Percentiles rank a stretch among this genome's conserved stretches.
Evolutionary conservation across 352 stramenopile species (phyloP).

Genomic region (Blastocystis sp.): DNA sequence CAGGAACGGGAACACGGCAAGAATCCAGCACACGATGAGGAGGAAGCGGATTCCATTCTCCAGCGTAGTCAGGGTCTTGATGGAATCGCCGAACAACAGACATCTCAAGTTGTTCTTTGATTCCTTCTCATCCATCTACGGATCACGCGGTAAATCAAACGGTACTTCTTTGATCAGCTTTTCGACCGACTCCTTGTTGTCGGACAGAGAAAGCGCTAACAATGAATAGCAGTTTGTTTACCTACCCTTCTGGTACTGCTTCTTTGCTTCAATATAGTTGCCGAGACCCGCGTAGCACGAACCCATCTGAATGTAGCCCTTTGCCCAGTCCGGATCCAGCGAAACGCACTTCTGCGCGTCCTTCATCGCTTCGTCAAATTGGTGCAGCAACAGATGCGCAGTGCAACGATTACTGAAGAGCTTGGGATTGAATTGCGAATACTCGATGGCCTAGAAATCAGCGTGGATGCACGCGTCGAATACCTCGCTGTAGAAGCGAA

Average conservation of each 20-base stretch:
- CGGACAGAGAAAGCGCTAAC: constrained; percentile 32
- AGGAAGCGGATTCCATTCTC: constrained; percentile 18
- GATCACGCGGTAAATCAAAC: background rate
- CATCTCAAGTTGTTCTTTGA: constrained; percentile 13
- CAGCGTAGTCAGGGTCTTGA: background rate
- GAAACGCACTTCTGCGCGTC: constrained; percentile 66
- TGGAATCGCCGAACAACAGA: constrained; percentile 7
- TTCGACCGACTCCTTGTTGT: constrained; percentile 20
- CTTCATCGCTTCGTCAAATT: constrained; percentile 43
- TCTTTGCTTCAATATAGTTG: constrained; percentile 41
- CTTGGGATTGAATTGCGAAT: constrained; percentile 48
- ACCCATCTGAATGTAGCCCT: constrained; percentile 70
- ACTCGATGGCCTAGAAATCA: constrained; percentile 49
- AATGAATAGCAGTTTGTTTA: background rate
- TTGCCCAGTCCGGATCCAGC: constrained; percentile 67
- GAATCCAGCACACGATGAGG: background rate
- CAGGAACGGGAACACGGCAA: background rate
- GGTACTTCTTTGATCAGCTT: constrained; percentile 27
- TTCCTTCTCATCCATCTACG: constrained; percentile 30
- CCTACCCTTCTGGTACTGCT: constrained; percentile 45
- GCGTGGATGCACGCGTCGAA: background rate
- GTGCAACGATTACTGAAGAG: constrained; percentile 74
- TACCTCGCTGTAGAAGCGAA: constrained; percentile 58
- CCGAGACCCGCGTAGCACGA: background rate
- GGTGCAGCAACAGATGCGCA: constrained; percentile 31